phyloP scores from a whole-genome alignment of 2,329 filamentous ascomycete species.

The Scolecobasidium constrictum region DNA sequence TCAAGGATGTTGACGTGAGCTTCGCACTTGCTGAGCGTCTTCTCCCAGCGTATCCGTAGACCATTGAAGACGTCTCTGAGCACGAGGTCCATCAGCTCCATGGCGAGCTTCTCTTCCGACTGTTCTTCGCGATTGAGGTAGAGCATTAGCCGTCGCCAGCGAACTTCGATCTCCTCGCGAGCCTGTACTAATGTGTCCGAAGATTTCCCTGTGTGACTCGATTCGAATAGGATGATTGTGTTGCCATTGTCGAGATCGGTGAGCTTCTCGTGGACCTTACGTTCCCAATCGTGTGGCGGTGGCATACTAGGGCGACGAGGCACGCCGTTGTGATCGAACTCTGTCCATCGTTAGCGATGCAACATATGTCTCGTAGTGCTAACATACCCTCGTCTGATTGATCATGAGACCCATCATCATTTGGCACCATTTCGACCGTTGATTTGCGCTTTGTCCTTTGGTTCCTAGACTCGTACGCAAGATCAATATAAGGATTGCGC shows the following conservation, averaged over 20 bases:
- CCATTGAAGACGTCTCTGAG: slow-evolving; percentile 39
- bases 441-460: neutral
- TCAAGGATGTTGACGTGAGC: slow-evolving; percentile 40
- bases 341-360: no score
- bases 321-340: neutral
- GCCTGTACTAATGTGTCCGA: slow-evolving; percentile 40
- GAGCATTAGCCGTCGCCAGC: slow-evolving; percentile 42
- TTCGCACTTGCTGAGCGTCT: slow-evolving; percentile 32
- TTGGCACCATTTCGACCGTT: neutral
- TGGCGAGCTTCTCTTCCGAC: slow-evolving; percentile 31
- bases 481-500: slow-evolving; percentile 31
- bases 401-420: no score
- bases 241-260: slow-evolving; percentile 36
- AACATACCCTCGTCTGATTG: no score
- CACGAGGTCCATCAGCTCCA: slow-evolving; percentile 40
- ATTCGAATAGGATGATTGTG: slow-evolving; percentile 43
- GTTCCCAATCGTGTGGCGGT: neutral
- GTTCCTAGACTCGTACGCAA: neutral
- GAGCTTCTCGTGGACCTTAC: neutral
- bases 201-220: slow-evolving; percentile 34
- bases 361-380: no score
- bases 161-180: slow-evolving; percentile 38
- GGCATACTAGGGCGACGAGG: neutral
- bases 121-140: slow-evolving; percentile 35
- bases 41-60: slow-evolving; percentile 33